A percentile compares a stretch with the other conserved stretches of the same genome.
Conservation (phyloP, 257 asterid species). For the Solanum bulbocastanum region DNA sequence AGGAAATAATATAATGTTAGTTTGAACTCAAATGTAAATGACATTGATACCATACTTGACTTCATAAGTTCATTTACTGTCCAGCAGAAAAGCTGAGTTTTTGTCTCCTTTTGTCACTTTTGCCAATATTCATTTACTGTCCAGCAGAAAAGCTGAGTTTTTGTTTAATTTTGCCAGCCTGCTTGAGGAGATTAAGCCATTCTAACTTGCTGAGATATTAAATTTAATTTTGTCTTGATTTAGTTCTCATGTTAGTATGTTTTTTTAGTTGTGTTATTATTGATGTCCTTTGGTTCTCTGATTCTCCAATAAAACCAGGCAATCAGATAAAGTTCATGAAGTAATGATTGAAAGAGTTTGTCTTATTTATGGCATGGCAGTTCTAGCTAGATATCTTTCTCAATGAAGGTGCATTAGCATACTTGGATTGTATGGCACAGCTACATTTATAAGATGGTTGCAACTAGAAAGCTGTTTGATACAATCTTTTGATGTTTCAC, state of each 20-base stretch:
- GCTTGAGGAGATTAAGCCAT: background rate
- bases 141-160: background rate
- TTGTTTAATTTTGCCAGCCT: background rate
- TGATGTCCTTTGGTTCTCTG: background rate
- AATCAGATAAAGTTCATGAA: background rate
- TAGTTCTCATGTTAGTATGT: background rate
- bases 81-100: too few species aligned
- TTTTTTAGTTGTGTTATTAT: background rate
- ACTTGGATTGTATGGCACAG: background rate
- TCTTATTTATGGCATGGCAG: background rate
- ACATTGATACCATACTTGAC: too few species aligned
- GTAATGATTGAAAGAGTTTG: background rate
- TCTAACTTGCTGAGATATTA: background rate
- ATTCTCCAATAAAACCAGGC: background rate
- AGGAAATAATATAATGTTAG: too few species aligned
- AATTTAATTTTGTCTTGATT: background rate
- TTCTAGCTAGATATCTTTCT: background rate
- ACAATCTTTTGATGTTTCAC: background rate
- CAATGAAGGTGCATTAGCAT: background rate
- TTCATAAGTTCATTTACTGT: too few species aligned
- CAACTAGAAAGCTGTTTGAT: background rate
- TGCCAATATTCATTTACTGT: too few species aligned
- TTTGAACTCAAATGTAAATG: too few species aligned
- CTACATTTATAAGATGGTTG: background rate
- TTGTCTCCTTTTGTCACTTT: too few species aligned